phyloP scores from a whole-genome alignment of 169 alveolate genomes.

The Plasmodium gallinaceum region DNA sequence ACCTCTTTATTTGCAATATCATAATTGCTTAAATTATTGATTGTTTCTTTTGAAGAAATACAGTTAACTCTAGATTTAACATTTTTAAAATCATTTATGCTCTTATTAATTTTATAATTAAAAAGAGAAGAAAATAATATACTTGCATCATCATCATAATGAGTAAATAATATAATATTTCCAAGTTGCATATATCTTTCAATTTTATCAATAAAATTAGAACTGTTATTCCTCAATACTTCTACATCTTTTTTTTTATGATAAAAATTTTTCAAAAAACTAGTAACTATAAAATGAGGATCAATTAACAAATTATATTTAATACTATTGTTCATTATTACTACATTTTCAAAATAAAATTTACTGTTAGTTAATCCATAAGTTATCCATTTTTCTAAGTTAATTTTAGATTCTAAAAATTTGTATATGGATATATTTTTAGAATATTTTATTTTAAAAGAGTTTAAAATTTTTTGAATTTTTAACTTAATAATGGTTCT shows the following conservation, averaged over 20 bases:
- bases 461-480: constrained; percentile 19
- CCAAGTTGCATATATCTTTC: constrained; percentile 71
- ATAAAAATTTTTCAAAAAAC: constrained; percentile 50
- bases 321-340: constrained; percentile 71
- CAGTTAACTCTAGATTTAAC: background rate
- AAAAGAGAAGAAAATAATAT: constrained; percentile 47
- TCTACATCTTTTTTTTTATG: constrained; percentile 69
- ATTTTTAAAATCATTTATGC: constrained; percentile 7
- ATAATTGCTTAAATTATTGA: too few relatives aligned
- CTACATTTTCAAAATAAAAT: constrained; percentile 61
- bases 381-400: constrained; percentile 67
- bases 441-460: constrained; percentile 19
- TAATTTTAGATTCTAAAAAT: constrained; percentile 61
- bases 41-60: background rate
- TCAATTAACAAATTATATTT: constrained; percentile 65
- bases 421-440: constrained; percentile 29
- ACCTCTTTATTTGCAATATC: background rate
- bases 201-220: constrained; percentile 61
- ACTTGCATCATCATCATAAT: constrained; percentile 62
- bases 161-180: constrained; percentile 50
- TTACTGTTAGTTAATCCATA: constrained; percentile 67
- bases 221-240: constrained; percentile 56
- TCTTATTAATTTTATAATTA: constrained; percentile 53
- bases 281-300: constrained; percentile 76
- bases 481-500: constrained; percentile 41